Base-by-base conservation (phyloP, 2,329 filamentous ascomycete species). In the Aspergillus ruber region DNA sequence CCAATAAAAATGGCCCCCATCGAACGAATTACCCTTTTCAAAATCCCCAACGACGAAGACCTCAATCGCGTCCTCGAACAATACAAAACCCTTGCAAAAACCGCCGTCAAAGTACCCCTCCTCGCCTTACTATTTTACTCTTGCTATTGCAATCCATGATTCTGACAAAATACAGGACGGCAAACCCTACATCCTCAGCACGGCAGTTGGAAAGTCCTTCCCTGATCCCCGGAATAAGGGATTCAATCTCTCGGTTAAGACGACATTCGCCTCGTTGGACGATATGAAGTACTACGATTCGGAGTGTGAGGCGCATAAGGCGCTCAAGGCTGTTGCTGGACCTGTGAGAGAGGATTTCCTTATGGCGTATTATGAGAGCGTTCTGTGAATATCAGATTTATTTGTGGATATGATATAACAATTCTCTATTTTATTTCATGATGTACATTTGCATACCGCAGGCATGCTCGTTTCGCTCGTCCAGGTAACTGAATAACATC, bases 281-380 rank as follows among this genome's bases (percentile, higher is more conserved):
- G 85, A 88, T 63, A 82, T 88, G 79, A 74, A 79, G 56, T 88
- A 79, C 69, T 88, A 86, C 63, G 84, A 88, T 62, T 71, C 73
- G 8, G 72, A 76, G 43, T 81, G 79, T 54, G 72, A 71, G 55
- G 79, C 79, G 27, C 81, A 84, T 55, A 67, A 67, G 48, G 71
- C 66, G 21, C 64, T 83, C 52, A 70, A 67, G 55, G 63, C 63
- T 15, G 56, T 66, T 46, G 61, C 55, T 3, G 58, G 52, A 1
- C 58, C 64, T 2, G 54, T 61, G 0, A 61, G 59, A 53, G 66
- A 67, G 47, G 69, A 70, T 59, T 53, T 67, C 17, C 49, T 71
- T 53, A 67, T 60, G 25, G 63, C 62, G 9, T 70, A 57, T 46
- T 71, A 59, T 54, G 66, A 70, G 56, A 71, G 55, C 50, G 47